Evolutionary conservation across 2,329 filamentous ascomycete species (phyloP).

Genomic region (Aspergillus sp.): DNA sequence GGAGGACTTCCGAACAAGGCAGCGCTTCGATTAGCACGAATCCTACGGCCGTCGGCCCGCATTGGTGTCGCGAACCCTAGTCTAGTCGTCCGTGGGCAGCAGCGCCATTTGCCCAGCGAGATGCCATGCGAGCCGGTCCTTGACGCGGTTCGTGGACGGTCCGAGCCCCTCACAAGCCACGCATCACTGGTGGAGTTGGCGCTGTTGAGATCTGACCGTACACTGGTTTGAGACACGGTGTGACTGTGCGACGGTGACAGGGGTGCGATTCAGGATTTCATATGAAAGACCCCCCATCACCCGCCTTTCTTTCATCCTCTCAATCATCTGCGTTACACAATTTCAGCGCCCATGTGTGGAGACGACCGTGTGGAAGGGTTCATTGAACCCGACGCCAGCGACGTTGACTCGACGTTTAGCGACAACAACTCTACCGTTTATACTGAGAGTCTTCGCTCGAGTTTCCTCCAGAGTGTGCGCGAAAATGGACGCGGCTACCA

Average conservation of each 20-base stretch:
- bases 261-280: background rate
- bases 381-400: conserved; percentile 3
- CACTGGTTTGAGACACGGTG: background rate
- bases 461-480: conserved; percentile 41
- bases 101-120: background rate
- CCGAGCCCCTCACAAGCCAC: background rate
- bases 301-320: background rate
- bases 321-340: background rate
- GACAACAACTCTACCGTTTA: conserved; percentile 14
- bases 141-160: background rate
- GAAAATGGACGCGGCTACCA: conserved; percentile 47
- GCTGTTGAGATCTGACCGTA: background rate
- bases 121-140: background rate
- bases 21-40: background rate
- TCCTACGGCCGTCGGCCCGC: background rate
- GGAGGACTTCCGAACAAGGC: background rate
- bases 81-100: background rate
- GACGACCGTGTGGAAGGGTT: background rate
- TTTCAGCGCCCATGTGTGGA: background rate
- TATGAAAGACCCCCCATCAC: background rate
- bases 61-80: background rate
- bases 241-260: background rate
- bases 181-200: background rate
- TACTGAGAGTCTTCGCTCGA: conserved; percentile 29
- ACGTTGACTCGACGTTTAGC: conserved; percentile 1